Conservation (phyloP, 2,329 filamentous ascomycete genomes). For the Hypoxylon sp. region DNA sequence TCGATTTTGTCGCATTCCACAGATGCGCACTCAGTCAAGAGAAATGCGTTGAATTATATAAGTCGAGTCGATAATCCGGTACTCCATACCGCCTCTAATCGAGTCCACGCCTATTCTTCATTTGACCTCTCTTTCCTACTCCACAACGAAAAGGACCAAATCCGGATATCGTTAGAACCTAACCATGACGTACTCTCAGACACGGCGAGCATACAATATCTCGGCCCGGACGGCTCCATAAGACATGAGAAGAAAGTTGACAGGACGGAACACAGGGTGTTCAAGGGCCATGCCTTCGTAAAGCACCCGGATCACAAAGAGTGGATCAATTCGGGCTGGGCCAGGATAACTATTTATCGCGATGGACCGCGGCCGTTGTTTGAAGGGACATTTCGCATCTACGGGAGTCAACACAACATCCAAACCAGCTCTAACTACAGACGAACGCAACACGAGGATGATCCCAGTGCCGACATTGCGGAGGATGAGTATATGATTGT, state of each 20-base stretch:
- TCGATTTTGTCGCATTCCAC: slow-evolving; percentile 48
- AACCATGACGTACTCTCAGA: slow-evolving; percentile 90
- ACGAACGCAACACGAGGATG: slow-evolving; percentile 75
- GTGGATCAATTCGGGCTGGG: slow-evolving; percentile 89
- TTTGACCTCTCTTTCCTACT: slow-evolving; percentile 89
- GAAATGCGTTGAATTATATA: slow-evolving; percentile 82
- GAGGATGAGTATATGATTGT: slow-evolving; percentile 84
- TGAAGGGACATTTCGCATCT: slow-evolving; percentile 86
- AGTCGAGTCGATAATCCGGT: slow-evolving; percentile 78
- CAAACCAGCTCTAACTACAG: slow-evolving; percentile 80
- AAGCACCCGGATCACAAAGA: slow-evolving; percentile 67
- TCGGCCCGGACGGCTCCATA: slow-evolving; percentile 78
- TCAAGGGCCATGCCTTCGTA: slow-evolving; percentile 81
- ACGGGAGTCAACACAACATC: slow-evolving; percentile 87
- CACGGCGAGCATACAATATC: slow-evolving; percentile 77
- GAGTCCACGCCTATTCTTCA: slow-evolving; percentile 80
- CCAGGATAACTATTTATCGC: slow-evolving; percentile 78
- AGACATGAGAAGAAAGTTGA: slow-evolving; percentile 75
- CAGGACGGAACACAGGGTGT: slow-evolving; percentile 82
- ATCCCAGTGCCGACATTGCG: slow-evolving; percentile 72
- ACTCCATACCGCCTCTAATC: slow-evolving; percentile 82
- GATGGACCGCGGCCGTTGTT: slow-evolving; percentile 87
- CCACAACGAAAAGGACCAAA: slow-evolving; percentile 71
- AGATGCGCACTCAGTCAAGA: slow-evolving; percentile 75
- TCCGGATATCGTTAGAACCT: slow-evolving; percentile 86